Base-by-base conservation (phyloP, 352 stramenopile species). In the Pilasporangium apinafurcum region DNA sequence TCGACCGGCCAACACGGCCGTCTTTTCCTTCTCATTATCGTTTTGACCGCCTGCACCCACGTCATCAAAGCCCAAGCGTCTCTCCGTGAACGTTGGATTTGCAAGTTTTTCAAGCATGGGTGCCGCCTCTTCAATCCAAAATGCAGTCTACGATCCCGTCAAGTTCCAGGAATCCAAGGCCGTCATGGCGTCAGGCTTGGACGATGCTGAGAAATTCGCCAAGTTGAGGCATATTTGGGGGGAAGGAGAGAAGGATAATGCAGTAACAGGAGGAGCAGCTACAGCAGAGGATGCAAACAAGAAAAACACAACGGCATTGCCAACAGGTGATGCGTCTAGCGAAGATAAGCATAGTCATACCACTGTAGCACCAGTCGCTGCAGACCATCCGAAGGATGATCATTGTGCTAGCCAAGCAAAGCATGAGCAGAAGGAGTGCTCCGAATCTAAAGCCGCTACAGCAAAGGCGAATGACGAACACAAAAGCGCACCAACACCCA, bases 141-240 rank as follows among this genome's bases (percentile, higher is more conserved):
- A 61, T 44, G 65, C 74, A 14, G 53, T 58, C 40, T 87, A 80
- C 48, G 68, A 87, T 32, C 47, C 74, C 18, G 34, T 25, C 52
- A 84, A 87, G 59, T 87, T 84, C 62, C 59, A 74, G 31, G 36
- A 87, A 57, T 84, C 74, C 21, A 84, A 83, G 57, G 56, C 39
- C 8, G 54, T 87, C 38, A 84, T 87, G 71, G 74, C 81, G 24
- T 81, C 68, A 3, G n/a, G 14, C 0, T 56, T 44, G 3, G 64
- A 87, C 36, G 74, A 87, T 28, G 59, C 71, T 1, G 74, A 87
- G 20, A 85, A 87, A 48, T 87, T 87, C 26, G 42, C 65, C 46
- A 76, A 85, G 51, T 65, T 87, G 29, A 84, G 81, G 62, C 56
- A 61, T 4, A 76, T 87, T 24, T 87, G 74, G 74, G 58, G 49